Evolutionary conservation across 1,139 yeast species (phyloP).

Genomic region (Cylindricascospora bacillispora): DNA sequence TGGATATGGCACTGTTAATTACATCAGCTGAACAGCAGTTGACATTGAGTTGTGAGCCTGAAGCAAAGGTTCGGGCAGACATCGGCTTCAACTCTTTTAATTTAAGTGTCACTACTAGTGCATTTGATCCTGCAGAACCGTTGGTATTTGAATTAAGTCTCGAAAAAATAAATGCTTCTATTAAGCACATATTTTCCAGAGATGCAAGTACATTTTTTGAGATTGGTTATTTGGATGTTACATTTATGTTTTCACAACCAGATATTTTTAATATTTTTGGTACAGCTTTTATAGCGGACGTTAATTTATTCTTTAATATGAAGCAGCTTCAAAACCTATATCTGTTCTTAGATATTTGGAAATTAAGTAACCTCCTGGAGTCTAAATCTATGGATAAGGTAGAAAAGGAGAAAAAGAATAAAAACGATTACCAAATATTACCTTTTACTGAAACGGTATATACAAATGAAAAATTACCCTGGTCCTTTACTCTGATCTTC

Average conservation of each 20-base stretch:
- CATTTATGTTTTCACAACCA: constrained; percentile 32
- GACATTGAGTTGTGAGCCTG: constrained; percentile 80
- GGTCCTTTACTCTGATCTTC: constrained; percentile 53
- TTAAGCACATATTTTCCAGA: constrained; percentile 84
- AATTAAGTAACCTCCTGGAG: constrained; percentile 29
- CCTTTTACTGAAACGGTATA: constrained; percentile 5
- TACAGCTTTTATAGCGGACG: constrained; percentile 42
- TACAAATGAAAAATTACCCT: constrained; percentile 37
- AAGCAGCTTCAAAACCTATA: constrained; percentile 82
- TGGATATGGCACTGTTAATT: constrained; percentile 54
- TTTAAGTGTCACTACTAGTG: constrained; percentile 45
- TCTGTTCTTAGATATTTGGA: constrained; percentile 77
- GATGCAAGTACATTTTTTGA: constrained; percentile 70
- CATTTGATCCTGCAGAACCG: constrained; percentile 30
- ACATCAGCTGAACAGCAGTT: constrained; percentile 61
- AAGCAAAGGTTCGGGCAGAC: constrained; percentile 82
- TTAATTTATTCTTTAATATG: constrained; percentile 54
- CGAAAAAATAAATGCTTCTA: constrained; percentile 47
- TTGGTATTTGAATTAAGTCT: constrained; percentile 35
- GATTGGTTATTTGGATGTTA: constrained; percentile 37
- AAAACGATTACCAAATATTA: constrained; percentile 5
- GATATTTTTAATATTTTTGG: constrained; percentile 34
- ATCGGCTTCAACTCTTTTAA: constrained; percentile 58
- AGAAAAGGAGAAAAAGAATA: constrained; percentile 3
- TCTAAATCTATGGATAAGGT: constrained; percentile 6